phyloP scores from a whole-genome alignment of 1,284 basidiomycete species.

The Vanrija sp. region DNA sequence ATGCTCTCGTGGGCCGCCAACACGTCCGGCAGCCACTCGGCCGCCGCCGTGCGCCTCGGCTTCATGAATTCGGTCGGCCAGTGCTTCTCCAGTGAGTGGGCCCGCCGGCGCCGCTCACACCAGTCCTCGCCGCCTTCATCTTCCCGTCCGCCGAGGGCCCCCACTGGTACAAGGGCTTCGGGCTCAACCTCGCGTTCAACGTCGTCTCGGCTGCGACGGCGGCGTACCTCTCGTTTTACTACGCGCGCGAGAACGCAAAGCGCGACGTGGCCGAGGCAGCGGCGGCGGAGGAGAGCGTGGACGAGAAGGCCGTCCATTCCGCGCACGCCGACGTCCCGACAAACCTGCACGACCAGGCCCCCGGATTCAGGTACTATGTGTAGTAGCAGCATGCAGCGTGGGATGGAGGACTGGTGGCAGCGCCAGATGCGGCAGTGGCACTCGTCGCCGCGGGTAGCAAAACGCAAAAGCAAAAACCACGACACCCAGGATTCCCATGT shows the following conservation, averaged over 20 bases:
- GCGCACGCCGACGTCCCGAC: background rate
- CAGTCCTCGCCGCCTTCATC: conserved; percentile 20
- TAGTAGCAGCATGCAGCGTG: too few relatives aligned
- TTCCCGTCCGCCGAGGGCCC: conserved; percentile 21
- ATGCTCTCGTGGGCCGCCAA: conserved; percentile 20
- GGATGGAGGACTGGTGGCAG: too few relatives aligned
- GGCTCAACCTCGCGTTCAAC: conserved; percentile 16
- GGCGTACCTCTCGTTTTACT: conserved; percentile 8
- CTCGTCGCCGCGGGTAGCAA: too few relatives aligned
- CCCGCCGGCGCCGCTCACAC: background rate
- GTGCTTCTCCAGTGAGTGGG: conserved; percentile 8
- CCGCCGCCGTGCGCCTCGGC: conserved; percentile 10
- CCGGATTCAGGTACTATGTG: conserved; percentile 12
- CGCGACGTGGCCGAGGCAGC: conserved; percentile 4
- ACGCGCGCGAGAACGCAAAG: conserved; percentile 3
- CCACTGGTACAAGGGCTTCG: conserved; percentile 20
- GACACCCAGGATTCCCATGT: too few relatives aligned
- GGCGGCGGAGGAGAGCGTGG: background rate
- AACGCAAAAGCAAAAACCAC: too few relatives aligned
- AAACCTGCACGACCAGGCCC: conserved; percentile 10
- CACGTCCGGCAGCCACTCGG: conserved; percentile 15
- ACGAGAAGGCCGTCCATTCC: background rate
- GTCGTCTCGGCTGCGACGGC: background rate
- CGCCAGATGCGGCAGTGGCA: too few relatives aligned
- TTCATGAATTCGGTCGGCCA: conserved; percentile 4